Conservation (phyloP, 257 asterid species). For the Capsicum rhomboideum region DNA sequence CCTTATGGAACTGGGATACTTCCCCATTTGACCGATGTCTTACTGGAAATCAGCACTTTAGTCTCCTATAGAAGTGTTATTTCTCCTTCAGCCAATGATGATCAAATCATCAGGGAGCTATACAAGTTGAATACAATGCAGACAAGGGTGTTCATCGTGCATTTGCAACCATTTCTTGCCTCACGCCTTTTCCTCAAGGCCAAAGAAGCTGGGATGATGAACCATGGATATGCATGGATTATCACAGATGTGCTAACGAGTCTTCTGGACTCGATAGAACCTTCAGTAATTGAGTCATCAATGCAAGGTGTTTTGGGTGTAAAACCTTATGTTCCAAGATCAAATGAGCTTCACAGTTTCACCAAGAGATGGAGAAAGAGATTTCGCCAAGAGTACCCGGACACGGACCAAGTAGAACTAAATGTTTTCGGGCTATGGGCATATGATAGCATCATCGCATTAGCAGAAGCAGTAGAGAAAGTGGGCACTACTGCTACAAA, state of each 20-base stretch:
- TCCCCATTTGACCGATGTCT: constrained; percentile 25
- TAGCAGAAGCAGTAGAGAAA: constrained; percentile 29
- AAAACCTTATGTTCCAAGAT: constrained; percentile 28
- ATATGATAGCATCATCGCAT: constrained; percentile 24
- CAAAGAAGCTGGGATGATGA: constrained; percentile 34
- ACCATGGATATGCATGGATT: constrained; percentile 39
- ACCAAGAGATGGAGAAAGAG: constrained; percentile 29
- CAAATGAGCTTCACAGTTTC: constrained; percentile 11
- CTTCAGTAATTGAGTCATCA: constrained; percentile 25
- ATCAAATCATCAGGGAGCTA: constrained; percentile 22
- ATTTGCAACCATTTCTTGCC: constrained; percentile 26
- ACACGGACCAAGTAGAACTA: constrained; percentile 14
- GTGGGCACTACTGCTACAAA: constrained; percentile 2
- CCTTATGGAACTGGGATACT: constrained; percentile 30
- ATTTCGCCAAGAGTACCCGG: constrained; percentile 34
- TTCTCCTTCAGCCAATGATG: constrained; percentile 26
- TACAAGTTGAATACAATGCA: constrained; percentile 25
- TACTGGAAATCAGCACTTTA: constrained; percentile 7
- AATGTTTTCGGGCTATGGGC: constrained; percentile 48
- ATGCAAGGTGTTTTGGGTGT: constrained; percentile 52
- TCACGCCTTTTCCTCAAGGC: constrained; percentile 31
- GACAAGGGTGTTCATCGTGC: constrained; percentile 44
- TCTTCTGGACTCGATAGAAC: constrained; percentile 22
- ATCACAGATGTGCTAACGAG: constrained; percentile 34
- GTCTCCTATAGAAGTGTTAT: constrained; percentile 22